Evolutionary conservation across 1,284 basidiomycete genomes (phyloP).

Genomic region (Ganoderma lingzhi): DNA sequence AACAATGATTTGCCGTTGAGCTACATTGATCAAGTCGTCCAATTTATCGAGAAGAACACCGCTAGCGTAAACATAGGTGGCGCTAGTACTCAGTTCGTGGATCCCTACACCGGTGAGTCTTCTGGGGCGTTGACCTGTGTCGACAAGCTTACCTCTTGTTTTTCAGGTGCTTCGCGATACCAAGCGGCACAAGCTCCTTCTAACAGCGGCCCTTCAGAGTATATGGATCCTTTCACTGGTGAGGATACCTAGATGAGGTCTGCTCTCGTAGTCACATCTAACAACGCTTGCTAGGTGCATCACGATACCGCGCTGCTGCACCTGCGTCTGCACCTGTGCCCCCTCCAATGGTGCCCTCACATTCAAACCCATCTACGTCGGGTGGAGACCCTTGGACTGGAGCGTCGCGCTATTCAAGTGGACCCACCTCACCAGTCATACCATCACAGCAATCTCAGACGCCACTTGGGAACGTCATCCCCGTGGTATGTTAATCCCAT

Average conservation of each 20-base stretch:
- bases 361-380: constrained; percentile 19
- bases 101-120: constrained; percentile 89
- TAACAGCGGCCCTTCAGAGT: constrained; percentile 39
- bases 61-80: constrained; percentile 75
- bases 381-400: constrained; percentile 77
- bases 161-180: constrained; percentile 67
- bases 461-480: constrained; percentile 51
- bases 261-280: constrained; percentile 28
- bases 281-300: constrained; percentile 45
- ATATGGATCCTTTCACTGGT: constrained; percentile 48
- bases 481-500: constrained; percentile 54
- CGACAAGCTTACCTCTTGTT: constrained; percentile 9
- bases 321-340: constrained; percentile 34
- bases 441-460: constrained; percentile 21
- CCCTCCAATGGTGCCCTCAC: constrained; percentile 21
- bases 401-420: constrained; percentile 63
- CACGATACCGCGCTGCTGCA: constrained; percentile 43
- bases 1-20: constrained; percentile 84
- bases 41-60: constrained; percentile 95
- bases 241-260: constrained; percentile 39
- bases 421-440: constrained; percentile 35
- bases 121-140: constrained; percentile 9
- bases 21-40: constrained; percentile 92
- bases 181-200: constrained; percentile 47
- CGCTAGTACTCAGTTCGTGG: constrained; percentile 69